Conservation (phyloP, 192 early-diverging fungal genomes). For the Allomyces macrogynus region DNA sequence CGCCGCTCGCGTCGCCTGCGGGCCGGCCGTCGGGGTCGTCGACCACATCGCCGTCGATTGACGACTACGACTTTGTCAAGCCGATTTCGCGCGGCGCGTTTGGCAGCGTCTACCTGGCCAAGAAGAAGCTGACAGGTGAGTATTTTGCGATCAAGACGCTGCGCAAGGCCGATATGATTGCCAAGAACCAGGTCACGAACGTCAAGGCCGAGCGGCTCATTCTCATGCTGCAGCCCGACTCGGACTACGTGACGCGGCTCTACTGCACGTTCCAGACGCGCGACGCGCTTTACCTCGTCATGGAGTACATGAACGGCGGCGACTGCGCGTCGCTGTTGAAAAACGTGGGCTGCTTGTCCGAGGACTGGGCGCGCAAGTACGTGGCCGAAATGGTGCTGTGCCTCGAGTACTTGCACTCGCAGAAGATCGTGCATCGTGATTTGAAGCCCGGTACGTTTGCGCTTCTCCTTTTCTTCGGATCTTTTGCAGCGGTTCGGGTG, state of each 20-base stretch:
- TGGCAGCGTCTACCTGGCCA: constrained; percentile 67
- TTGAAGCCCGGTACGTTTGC: constrained; percentile 1
- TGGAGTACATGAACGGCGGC: constrained; percentile 77
- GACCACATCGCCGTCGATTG: constrained; percentile 39
- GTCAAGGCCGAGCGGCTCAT: constrained; percentile 79
- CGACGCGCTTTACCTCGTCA: constrained; percentile 65
- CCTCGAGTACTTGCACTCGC: constrained; percentile 53
- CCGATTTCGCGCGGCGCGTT: constrained; percentile 79
- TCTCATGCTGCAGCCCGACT: constrained; percentile 60
- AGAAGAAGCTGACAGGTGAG: constrained; percentile 63
- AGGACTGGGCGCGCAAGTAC: constrained; percentile 71
- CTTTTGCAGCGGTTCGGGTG: constrained; percentile 1
- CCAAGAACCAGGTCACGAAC: constrained; percentile 79
- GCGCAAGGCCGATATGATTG: constrained; percentile 70
- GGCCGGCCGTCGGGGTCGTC: constrained; percentile 10
- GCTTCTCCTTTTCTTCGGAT: constrained; percentile 2
- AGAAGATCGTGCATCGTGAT: constrained; percentile 64
- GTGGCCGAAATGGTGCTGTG: constrained; percentile 63
- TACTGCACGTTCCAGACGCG: constrained; percentile 68
- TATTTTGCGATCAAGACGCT: constrained; percentile 77
- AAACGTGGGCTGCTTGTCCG: constrained; percentile 41
- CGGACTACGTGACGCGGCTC: constrained; percentile 62
- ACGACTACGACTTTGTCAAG: constrained; percentile 79
- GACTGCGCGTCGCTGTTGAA: constrained; percentile 75
- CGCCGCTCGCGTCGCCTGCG: constrained; percentile 17